Evolutionary conservation across 163 green algal species (phyloP), one percentile per base, ranked within the genome.

Genomic region (Scenedesmus sp.): DNA sequence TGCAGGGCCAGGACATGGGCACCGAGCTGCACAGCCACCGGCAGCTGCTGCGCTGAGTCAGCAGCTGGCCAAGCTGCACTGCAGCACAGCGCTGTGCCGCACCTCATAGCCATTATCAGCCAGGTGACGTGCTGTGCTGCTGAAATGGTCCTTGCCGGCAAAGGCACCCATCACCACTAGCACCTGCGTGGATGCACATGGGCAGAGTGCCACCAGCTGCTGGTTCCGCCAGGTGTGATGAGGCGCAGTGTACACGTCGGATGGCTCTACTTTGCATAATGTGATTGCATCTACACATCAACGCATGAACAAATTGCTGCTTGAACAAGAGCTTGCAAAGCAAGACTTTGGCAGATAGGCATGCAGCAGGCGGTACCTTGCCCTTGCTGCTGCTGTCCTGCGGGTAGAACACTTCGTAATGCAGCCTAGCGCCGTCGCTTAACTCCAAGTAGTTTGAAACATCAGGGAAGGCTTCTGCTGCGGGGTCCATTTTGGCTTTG

Each of bases 101-200:
- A 68, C 88, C 70, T 92, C 88, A 33, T 88, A 70, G 40, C 82
- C 88, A 0, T 86, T 65, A 26, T 84, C 35, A 13, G 88, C 88
- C 13, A 92, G 37, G 35, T 79, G 18, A 2, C 40, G 65, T 15
- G 88, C 88, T 40, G 42, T 51, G 81, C 37, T 49, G 22, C 46
- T 44, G 12, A 89, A 92, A 46, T 89, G 81, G 30, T 49, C 53
- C 42, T 51, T 73, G 16, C 73, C 83, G 37, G 49, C 81, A 56
- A 92, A 89, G 0, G 89, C 89, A 12, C 89, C 89, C 89, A 92
- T 92, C 13, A 92, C 35, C 53, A 92, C 26, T n/a, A 92, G 70
- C 10, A 89, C 65, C 20, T 70, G 44, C 33, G 40, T 40, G 65
- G 65, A 30, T 76, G 65, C 65, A 40, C 26, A 3, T 3, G 53